These are phyloP conservation scores for Penicillium coprophilum DNA, from an alignment of 495 filamentous ascomycete genomes.

Conservation along the genomic window DNA sequence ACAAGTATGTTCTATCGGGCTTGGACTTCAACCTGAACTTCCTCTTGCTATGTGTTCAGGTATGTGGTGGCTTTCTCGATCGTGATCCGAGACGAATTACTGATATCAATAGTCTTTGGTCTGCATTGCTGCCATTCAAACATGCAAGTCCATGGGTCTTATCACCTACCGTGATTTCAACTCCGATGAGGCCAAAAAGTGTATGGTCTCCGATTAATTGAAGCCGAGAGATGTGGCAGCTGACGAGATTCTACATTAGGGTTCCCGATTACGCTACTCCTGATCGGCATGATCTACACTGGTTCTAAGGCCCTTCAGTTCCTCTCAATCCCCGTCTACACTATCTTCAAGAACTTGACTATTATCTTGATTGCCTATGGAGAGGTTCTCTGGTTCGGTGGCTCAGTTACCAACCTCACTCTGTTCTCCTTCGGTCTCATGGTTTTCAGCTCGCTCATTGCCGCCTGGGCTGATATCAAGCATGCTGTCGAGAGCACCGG, in stretches of 20 bases:
- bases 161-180: slow-evolving; percentile 94
- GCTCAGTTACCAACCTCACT: slow-evolving; percentile 81
- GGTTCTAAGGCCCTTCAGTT: slow-evolving; percentile 94
- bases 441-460: slow-evolving; percentile 92
- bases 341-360: slow-evolving; percentile 99
- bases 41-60: slow-evolving; percentile 89
- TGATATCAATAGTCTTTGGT: slow-evolving; percentile 71
- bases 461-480: slow-evolving; percentile 97
- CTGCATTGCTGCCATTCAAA: slow-evolving; percentile 84
- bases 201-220: slow-evolving; percentile 48
- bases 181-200: slow-evolving; percentile 85
- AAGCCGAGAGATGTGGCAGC: slow-evolving; percentile 11
- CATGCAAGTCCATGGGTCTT: slow-evolving; percentile 76
- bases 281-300: slow-evolving; percentile 99
- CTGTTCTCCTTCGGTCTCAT: slow-evolving; percentile 97
- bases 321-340: slow-evolving; percentile 97
- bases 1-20: slow-evolving; percentile 96
- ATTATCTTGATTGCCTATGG: slow-evolving; percentile 99
- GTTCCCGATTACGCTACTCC: slow-evolving; percentile 95
- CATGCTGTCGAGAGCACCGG: slow-evolving; percentile 64
- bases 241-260: slow-evolving; percentile 51
- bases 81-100: neutral
- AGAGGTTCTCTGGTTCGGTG: slow-evolving; percentile 98
- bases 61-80: slow-evolving; percentile 43
- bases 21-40: slow-evolving; percentile 94